Evolutionary conservation across 257 asterid species (phyloP), one percentile per base, ranked within the genome.

Genomic region (Knoxia roxburghii): DNA sequence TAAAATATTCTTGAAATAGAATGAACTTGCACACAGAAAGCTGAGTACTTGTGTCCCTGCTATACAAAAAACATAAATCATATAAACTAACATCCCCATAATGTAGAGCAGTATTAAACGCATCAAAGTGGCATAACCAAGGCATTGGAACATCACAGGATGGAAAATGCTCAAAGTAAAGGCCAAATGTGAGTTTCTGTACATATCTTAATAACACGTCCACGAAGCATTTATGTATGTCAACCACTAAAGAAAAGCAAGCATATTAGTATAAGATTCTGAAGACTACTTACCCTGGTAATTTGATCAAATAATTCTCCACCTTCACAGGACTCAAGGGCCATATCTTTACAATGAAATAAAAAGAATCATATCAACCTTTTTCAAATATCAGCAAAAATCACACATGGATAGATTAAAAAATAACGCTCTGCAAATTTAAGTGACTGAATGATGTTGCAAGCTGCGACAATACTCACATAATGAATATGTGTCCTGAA

Each of bases 241-340:
- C 35, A 27, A 64, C 32, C 1, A 39, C 50, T 56, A n/a, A 13
- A 32, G 10, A n/a, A 74, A 66, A 55, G 37, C 59, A 54, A 26
- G 67, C 56, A 69, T 0, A 33, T 40, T n/a, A 60, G 3, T 54
- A 18, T 21, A 57, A 30, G 70, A 27, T 21, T 67, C 43, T 24
- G 39, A 64, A 73, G 54, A 46, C 70, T 33, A 78, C 89, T 76
- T 75, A 90, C 99, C 91, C 97, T 87, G 68, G 88, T 84, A 75
- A 94, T 89, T 79, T 94, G 97, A 77, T 94, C 99, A 52, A 94
- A 94, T 77, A 94, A 98, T 76, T 94, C 98, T 57, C 98, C 99
- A 15, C 99, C 99, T 61, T 94, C 99, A 77, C 99, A 94, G 17
- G 99, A 94, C 75, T 94, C 99, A 24, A 94, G 96, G n/a, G 85